Conservation (phyloP, 192 early-diverging fungal species). For the Podila horticola region DNA sequence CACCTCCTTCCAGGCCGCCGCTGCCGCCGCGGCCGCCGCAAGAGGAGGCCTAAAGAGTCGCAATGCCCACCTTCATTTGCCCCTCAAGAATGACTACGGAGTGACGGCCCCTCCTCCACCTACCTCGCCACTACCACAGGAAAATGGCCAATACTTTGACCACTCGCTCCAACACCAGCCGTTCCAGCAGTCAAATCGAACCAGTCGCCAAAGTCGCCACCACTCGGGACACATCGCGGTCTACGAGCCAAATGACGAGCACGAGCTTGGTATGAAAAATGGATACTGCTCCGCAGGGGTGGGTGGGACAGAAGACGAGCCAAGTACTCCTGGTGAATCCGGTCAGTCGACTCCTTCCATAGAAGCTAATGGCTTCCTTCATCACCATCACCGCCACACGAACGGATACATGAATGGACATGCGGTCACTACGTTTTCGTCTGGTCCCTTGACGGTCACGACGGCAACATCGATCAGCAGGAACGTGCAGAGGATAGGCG, state of each 20-base stretch:
- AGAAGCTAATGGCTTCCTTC: too few relatives aligned
- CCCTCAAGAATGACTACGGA: background rate
- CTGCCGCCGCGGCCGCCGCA: background rate
- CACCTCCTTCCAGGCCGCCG: background rate
- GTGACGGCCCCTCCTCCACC: slow-evolving; percentile 1
- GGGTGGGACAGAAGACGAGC: background rate
- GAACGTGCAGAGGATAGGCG: slow-evolving; percentile 1
- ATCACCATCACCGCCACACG: background rate
- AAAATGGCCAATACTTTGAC: slow-evolving; percentile 3
- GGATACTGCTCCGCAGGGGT: too few relatives aligned
- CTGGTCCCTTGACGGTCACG: slow-evolving; percentile 1
- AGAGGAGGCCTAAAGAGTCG: background rate
- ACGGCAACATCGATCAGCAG: background rate
- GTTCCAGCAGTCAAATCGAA: background rate
- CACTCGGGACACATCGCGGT: background rate
- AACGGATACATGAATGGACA: slow-evolving; percentile 3
- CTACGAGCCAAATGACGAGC: background rate
- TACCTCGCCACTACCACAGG: background rate
- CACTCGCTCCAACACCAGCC: background rate
- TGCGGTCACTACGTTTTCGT: background rate
- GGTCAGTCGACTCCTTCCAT: too few relatives aligned
- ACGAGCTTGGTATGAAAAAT: background rate
- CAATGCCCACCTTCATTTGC: background rate
- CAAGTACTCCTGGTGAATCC: background rate
- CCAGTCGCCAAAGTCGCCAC: background rate